These are phyloP conservation scores for Aspergillus quadricinctus DNA, from an alignment of 2,329 filamentous ascomycete species.

Conservation along the genomic window DNA sequence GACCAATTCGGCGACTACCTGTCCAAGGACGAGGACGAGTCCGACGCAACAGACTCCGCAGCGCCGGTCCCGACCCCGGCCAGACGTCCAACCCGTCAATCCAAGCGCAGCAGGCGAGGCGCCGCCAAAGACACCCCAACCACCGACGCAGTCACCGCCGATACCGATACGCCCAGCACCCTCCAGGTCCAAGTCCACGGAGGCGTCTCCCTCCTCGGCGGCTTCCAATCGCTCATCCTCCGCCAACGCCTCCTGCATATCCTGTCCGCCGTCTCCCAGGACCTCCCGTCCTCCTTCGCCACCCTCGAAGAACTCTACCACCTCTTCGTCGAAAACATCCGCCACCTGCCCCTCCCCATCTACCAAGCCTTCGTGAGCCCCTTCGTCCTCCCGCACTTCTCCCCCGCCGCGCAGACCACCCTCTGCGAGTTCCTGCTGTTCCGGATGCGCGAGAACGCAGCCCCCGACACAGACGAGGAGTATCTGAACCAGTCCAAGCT, in stretches of 20 bases:
- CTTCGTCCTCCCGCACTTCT: constrained; percentile 41
- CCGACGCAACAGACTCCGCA: constrained; percentile 13
- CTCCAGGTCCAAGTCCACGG: constrained; percentile 13
- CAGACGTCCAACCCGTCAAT: constrained; percentile 19
- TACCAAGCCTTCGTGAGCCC: constrained; percentile 45
- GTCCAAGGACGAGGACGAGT: constrained; percentile 33
- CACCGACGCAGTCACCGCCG: not conserved
- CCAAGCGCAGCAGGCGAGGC: constrained; percentile 32
- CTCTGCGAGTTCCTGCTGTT: constrained; percentile 52
- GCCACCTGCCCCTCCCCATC: constrained; percentile 41
- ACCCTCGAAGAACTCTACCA: constrained; percentile 38
- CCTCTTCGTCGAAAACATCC: constrained; percentile 45
- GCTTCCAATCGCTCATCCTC: constrained; percentile 36
- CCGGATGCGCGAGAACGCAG: constrained; percentile 44
- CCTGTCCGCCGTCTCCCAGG: constrained; percentile 36
- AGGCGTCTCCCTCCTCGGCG: constrained; percentile 32
- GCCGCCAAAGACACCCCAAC: constrained; percentile 5
- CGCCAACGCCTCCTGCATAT: constrained; percentile 44
- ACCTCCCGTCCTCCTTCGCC: constrained; percentile 33
- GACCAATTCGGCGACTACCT: constrained; percentile 46
- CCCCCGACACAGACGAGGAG: constrained; percentile 35
- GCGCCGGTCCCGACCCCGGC: constrained; percentile 18
- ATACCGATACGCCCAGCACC: not conserved
- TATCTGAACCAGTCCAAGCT: constrained; percentile 49
- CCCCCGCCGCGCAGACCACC: constrained; percentile 40